These are phyloP conservation scores for Panus rudis DNA, from an alignment of 768 basidiomycete species.

Conservation along the genomic window DNA sequence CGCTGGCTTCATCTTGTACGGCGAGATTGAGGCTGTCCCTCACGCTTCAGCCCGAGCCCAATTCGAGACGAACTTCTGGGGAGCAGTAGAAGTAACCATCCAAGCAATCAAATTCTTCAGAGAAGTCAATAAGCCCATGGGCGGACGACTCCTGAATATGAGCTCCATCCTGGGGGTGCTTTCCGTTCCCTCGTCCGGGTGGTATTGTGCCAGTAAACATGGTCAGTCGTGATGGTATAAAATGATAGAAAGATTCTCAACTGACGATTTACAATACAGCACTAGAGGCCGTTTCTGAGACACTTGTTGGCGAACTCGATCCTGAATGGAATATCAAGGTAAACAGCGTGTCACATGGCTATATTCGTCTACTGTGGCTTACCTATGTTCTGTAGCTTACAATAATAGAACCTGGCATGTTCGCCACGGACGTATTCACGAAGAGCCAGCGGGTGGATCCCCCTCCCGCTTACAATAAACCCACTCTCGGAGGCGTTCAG, in stretches of 20 bases:
- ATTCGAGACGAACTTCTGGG: conserved; percentile 29
- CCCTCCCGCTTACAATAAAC: conserved; percentile 7
- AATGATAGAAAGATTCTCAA: neutral
- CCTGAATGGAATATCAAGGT: conserved; percentile 42
- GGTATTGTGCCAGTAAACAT: conserved; percentile 3
- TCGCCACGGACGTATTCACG: conserved; percentile 1
- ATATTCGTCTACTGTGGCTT: neutral
- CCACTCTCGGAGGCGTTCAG: neutral
- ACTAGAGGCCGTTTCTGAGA: conserved; percentile 30
- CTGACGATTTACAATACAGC: conserved; percentile 12
- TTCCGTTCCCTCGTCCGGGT: neutral
- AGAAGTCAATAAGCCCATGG: conserved; percentile 29
- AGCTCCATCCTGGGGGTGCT: neutral
- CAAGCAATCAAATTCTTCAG: conserved; percentile 25
- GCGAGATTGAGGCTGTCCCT: conserved; percentile 31
- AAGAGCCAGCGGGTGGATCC: neutral
- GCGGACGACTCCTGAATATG: conserved; percentile 7
- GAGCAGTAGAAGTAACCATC: conserved; percentile 6
- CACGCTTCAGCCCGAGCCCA: conserved; percentile 25
- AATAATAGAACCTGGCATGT: conserved; percentile 5
- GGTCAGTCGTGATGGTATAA: conserved; percentile 7
- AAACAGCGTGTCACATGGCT: conserved; percentile 1
- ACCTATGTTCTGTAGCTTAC: neutral
- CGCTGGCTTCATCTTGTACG: conserved; percentile 25
- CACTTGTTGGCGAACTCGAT: conserved; percentile 32